Conservation (phyloP, 768 basidiomycete genomes). For the Dentipellis sp. region DNA sequence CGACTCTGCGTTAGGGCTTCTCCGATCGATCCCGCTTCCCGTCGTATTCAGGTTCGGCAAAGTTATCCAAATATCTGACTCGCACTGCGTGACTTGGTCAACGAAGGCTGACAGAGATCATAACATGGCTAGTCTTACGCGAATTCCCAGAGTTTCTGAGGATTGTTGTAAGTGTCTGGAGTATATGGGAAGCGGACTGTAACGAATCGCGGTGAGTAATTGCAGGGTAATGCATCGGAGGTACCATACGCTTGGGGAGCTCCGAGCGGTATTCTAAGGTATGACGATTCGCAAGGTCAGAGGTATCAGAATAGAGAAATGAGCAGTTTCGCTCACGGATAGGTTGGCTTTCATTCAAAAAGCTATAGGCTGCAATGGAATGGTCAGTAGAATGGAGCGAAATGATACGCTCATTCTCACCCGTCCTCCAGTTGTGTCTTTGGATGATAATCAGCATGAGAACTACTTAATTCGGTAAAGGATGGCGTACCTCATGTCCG, state of each 20-base stretch:
- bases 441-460: neutral
- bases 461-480: neutral
- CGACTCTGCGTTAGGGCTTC: no score
- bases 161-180: slow-evolving; percentile 9
- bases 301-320: neutral
- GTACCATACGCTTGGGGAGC: slow-evolving; percentile 17
- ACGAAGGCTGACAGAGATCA: no score
- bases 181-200: slow-evolving; percentile 10
- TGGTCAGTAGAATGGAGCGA: slow-evolving; percentile 7
- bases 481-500: slow-evolving; percentile 29
- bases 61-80: no score
- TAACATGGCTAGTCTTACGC: neutral
- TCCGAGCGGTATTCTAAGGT: slow-evolving; percentile 22
- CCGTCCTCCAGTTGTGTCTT: neutral
- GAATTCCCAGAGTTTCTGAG: slow-evolving; percentile 10
- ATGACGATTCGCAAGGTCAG: slow-evolving; percentile 17
- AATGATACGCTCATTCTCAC: neutral
- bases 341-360: slow-evolving; percentile 20
- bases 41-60: no score
- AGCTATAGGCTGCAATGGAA: slow-evolving; percentile 18
- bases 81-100: no score
- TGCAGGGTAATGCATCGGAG: neutral
- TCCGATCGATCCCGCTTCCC: no score
- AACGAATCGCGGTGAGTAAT: neutral
- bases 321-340: slow-evolving; percentile 8